Evolutionary conservation across 306 rosid genomes (phyloP).

Genomic region (Fragaria nilgerrensis): DNA sequence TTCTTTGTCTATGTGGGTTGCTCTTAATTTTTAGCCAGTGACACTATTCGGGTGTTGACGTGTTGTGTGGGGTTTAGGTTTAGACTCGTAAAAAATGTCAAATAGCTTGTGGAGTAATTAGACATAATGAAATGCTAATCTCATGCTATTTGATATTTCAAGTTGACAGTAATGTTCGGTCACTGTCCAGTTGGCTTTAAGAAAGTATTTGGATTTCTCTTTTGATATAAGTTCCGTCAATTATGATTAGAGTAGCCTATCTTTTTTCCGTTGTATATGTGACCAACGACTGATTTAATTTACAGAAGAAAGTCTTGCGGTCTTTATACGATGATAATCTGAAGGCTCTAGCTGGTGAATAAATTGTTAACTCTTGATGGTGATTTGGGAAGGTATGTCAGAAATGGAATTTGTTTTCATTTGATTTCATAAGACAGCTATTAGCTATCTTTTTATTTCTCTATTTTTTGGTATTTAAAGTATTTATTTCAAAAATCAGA

Average conservation of each 20-base stretch:
- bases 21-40: too few relatives aligned
- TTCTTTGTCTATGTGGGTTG: too few relatives aligned
- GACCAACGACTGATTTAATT: conserved; percentile 31
- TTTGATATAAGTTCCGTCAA: conserved; percentile 15
- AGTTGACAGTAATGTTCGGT: background rate
- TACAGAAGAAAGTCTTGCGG: conserved; percentile 75
- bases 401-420: background rate
- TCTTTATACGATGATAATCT: conserved; percentile 63
- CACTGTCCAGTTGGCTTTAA: conserved; percentile 14
- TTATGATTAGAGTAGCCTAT: conserved; percentile 14
- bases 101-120: too few relatives aligned
- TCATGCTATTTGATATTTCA: conserved; percentile 18
- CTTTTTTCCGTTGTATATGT: conserved; percentile 4
- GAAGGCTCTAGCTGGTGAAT: conserved; percentile 65
- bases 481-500: background rate
- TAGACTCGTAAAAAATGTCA: background rate
- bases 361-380: conserved; percentile 65
- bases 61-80: background rate
- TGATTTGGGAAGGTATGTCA: conserved; percentile 59
- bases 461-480: background rate
- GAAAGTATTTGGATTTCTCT: conserved; percentile 17
- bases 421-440: background rate
- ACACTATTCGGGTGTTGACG: too few relatives aligned
- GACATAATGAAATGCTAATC: background rate
- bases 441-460: background rate